Percentiles rank a stretch among this genome's conserved stretches.
Conservation (phyloP, 208 protist species). For the Acanthamoeba castellanii region DNA sequence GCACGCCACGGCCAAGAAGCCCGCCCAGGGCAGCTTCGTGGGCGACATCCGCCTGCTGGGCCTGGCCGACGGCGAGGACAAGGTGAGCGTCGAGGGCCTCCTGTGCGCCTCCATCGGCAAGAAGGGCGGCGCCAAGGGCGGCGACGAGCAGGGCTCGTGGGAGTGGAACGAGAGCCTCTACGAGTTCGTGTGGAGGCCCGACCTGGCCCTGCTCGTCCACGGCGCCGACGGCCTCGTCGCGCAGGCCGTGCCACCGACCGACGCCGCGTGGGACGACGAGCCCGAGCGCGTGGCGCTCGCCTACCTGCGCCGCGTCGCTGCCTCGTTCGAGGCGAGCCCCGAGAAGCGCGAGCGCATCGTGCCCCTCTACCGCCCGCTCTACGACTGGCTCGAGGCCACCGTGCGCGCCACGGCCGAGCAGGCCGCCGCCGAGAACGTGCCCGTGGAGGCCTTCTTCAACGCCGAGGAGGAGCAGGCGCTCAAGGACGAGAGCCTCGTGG, state of each 20-base stretch:
- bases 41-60: constrained; percentile 16
- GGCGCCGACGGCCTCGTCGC: neutral
- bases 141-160: neutral
- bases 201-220: neutral
- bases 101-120: constrained; percentile 51
- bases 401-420: neutral
- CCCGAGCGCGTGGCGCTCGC: neutral
- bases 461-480: neutral
- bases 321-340: neutral
- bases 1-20: constrained; percentile 21
- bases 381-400: neutral
- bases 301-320: constrained; percentile 12
- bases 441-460: neutral
- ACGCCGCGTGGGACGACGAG: constrained; percentile 28
- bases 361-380: constrained; percentile 8
- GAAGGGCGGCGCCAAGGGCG: constrained; percentile 7
- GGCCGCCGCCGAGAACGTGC: too few species aligned
- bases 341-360: neutral
- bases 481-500: constrained; percentile 9
- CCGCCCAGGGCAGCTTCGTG: neutral
- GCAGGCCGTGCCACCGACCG: neutral
- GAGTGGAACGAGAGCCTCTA: constrained; percentile 21
- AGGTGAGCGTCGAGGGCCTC: constrained; percentile 21
- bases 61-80: constrained; percentile 19
- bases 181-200: constrained; percentile 3